These are phyloP conservation scores for Microbotryum violaceum DNA, from an alignment of 1,284 basidiomycete species.

Conservation along the genomic window DNA sequence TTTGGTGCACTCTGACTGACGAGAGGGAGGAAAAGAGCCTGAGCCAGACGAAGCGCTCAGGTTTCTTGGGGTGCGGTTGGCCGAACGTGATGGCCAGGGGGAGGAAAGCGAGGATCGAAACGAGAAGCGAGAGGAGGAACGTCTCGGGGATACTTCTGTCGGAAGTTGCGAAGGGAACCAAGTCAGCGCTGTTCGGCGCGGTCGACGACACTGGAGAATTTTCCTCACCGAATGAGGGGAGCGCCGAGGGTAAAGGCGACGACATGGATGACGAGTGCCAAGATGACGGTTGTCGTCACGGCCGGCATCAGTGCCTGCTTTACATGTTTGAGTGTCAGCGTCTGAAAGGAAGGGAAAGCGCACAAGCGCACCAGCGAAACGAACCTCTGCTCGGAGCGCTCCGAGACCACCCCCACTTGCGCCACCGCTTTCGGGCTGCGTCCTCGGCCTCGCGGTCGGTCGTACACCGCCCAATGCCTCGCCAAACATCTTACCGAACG, in stretches of 20 bases:
- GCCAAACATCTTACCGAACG: slow-evolving; percentile 7
- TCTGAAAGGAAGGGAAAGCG: neutral
- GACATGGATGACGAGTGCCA: slow-evolving; percentile 49
- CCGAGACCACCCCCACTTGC: too few relatives aligned
- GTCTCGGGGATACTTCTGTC: slow-evolving; percentile 47
- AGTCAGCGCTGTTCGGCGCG: slow-evolving; percentile 9
- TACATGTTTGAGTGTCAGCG: neutral
- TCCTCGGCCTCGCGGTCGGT: too few relatives aligned
- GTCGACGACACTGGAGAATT: slow-evolving; percentile 4
- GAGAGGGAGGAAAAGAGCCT: slow-evolving; percentile 68
- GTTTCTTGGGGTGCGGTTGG: slow-evolving; percentile 33
- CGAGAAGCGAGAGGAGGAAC: slow-evolving; percentile 57
- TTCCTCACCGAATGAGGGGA: slow-evolving; percentile 53
- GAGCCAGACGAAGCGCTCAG: slow-evolving; percentile 50
- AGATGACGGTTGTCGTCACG: slow-evolving; percentile 49
- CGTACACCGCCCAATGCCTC: neutral
- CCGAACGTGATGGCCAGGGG: slow-evolving; percentile 52
- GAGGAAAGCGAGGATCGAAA: slow-evolving; percentile 62
- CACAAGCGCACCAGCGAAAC: neutral
- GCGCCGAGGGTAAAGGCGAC: slow-evolving; percentile 66
- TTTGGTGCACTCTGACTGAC: slow-evolving; percentile 48
- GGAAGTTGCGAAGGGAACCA: slow-evolving; percentile 8
- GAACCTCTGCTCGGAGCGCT: slow-evolving; percentile 7
- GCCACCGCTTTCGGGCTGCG: too few relatives aligned
- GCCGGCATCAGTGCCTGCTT: slow-evolving; percentile 42